A percentile compares a stretch with the other conserved stretches of the same genome.
These are phyloP conservation scores for Argentina anserina DNA, from an alignment of 306 rosid species.

Conservation along the genomic window DNA sequence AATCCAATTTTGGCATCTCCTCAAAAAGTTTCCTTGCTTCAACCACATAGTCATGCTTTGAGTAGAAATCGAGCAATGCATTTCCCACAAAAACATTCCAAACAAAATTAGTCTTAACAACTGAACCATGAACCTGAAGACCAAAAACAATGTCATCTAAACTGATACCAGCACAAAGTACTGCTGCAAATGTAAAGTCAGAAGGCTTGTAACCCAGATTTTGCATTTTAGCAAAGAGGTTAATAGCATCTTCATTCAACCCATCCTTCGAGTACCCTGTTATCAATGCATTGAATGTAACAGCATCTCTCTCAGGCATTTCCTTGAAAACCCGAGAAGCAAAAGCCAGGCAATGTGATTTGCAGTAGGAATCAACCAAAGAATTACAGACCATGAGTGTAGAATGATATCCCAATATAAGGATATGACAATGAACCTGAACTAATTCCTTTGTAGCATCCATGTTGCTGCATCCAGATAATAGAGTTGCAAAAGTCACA, in stretches of 20 bases:
- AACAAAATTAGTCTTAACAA: constrained; percentile 56
- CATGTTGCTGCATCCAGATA: constrained; percentile 61
- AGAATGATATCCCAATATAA: constrained; percentile 57
- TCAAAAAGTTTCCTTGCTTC: constrained; percentile 55
- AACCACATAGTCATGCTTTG: constrained; percentile 52
- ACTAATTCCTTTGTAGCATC: constrained; percentile 41
- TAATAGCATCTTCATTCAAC: constrained; percentile 51
- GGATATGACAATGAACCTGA: constrained; percentile 61
- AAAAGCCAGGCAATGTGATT: constrained; percentile 41
- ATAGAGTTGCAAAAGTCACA: constrained; percentile 66
- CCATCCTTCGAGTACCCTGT: constrained; percentile 72
- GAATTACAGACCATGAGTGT: constrained; percentile 75
- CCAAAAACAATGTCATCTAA: constrained; percentile 60
- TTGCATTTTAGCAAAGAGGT: constrained; percentile 62
- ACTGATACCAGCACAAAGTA: constrained; percentile 55
- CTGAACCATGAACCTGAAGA: constrained; percentile 61
- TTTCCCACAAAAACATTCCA: constrained; percentile 84
- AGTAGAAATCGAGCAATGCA: constrained; percentile 86
- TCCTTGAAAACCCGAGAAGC: constrained; percentile 53
- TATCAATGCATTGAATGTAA: constrained; percentile 74
- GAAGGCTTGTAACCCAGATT: constrained; percentile 52
- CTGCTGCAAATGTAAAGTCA: constrained; percentile 78
- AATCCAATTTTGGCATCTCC: constrained; percentile 84
- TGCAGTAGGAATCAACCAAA: constrained; percentile 78
- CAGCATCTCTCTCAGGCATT: constrained; percentile 55